These are phyloP conservation scores for Erythrobasidium yunnanense DNA, from an alignment of 768 basidiomycete species.

Conservation along the genomic window DNA sequence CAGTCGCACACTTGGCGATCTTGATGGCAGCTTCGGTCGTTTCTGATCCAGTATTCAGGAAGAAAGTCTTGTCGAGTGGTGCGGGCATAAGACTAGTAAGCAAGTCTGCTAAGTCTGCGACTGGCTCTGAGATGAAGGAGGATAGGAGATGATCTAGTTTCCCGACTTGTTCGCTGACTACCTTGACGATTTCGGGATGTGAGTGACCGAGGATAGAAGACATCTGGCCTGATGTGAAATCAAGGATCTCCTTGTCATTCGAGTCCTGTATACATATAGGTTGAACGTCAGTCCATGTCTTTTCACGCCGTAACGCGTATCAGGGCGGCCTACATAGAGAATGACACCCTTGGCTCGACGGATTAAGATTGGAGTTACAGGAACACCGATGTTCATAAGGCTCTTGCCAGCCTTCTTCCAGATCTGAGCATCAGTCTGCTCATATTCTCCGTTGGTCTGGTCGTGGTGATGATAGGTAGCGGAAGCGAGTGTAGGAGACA, in stretches of 20 bases:
- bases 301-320: not conserved
- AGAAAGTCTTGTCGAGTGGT: conserved; percentile 31
- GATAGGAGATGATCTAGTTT: conserved; percentile 38
- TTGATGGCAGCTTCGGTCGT: conserved; percentile 36
- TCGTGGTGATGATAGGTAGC: not conserved
- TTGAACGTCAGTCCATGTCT: too few relatives aligned
- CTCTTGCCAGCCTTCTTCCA: conserved; percentile 16
- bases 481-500: not conserved
- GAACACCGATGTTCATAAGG: conserved; percentile 16
- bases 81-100: conserved; percentile 31
- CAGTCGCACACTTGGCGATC: conserved; percentile 37
- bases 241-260: conserved; percentile 34
- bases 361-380: conserved; percentile 13
- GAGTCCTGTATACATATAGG: conserved; percentile 30
- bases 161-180: conserved; percentile 20
- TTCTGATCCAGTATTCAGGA: conserved; percentile 36
- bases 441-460: not conserved
- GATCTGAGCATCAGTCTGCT: conserved; percentile 4
- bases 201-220: conserved; percentile 36
- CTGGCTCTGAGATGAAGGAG: conserved; percentile 33
- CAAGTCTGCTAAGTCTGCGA: conserved; percentile 29
- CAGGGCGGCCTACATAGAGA: not conserved
- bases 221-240: conserved; percentile 39
- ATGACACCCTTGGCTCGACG: conserved; percentile 8
- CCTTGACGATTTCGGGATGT: conserved; percentile 35